phyloP scores from a whole-genome alignment of 257 asterid genomes.

The Gentiana dahurica region DNA sequence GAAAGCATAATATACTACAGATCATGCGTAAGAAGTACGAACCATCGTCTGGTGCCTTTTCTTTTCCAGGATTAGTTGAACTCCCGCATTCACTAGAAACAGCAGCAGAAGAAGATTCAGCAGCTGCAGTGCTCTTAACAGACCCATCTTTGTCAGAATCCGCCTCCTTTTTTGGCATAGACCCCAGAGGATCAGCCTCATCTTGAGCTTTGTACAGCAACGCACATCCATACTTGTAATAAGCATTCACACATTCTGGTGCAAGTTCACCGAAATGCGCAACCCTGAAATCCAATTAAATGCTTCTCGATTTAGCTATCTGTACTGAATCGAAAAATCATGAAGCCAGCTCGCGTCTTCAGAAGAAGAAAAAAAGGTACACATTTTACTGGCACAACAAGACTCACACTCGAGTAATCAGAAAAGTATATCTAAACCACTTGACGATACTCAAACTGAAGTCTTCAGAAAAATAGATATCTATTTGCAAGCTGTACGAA shows the following conservation, averaged over 20 bases:
- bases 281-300: conserved; percentile 34
- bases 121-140: conserved; percentile 33
- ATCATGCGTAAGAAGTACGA: conserved; percentile 17
- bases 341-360: no score
- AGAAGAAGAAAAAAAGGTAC: background rate
- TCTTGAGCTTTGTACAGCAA: conserved; percentile 74
- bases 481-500: no score
- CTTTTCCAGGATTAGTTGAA: conserved; percentile 26
- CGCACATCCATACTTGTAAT: conserved; percentile 70
- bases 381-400: no score
- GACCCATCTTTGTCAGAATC: conserved; percentile 49
- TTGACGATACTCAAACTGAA: no score
- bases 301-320: background rate
- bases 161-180: conserved; percentile 69
- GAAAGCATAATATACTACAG: background rate
- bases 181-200: conserved; percentile 84
- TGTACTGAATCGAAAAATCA: background rate
- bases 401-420: no score
- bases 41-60: conserved; percentile 26
- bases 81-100: conserved; percentile 37
- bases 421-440: no score
- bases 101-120: conserved; percentile 51
- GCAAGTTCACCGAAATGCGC: conserved; percentile 81
- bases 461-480: no score
- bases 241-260: conserved; percentile 72